Evolutionary conservation across 371 early-diverging fungal genomes (phyloP).

Genomic region (Cokeromyces recurvatus): DNA sequence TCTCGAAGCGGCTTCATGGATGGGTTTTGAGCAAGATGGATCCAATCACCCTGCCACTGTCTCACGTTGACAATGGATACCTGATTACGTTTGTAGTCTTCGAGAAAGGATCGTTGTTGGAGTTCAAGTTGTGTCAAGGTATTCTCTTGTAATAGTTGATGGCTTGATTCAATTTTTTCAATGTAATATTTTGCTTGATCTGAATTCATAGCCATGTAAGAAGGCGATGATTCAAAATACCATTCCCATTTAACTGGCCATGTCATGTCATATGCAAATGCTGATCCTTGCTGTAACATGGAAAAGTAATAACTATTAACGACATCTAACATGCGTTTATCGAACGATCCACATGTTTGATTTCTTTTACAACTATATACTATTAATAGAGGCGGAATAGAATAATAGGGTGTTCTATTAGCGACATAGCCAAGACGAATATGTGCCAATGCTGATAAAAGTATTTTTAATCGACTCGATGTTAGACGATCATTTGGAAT

Average conservation of each 20-base stretch:
- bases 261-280: slow-evolving; percentile 34
- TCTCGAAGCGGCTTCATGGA: slow-evolving; percentile 19
- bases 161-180: slow-evolving; percentile 7
- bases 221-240: slow-evolving; percentile 29
- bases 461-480: too few species aligned
- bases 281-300: slow-evolving; percentile 35
- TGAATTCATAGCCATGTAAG: slow-evolving; percentile 27
- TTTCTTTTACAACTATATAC: slow-evolving; percentile 20
- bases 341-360: slow-evolving; percentile 23
- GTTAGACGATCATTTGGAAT: too few species aligned
- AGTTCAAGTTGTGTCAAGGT: slow-evolving; percentile 1
- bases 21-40: slow-evolving; percentile 4
- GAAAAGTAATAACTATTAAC: slow-evolving; percentile 33
- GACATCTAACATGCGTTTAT: slow-evolving; percentile 26
- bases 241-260: slow-evolving; percentile 29
- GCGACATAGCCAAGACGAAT: slow-evolving; percentile 35
- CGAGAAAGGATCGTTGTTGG: slow-evolving; percentile 3
- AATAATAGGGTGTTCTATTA: slow-evolving; percentile 38
- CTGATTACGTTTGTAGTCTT: background rate
- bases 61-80: slow-evolving; percentile 7
- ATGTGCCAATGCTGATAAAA: slow-evolving; percentile 34
- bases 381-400: slow-evolving; percentile 37
- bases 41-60: slow-evolving; percentile 7
- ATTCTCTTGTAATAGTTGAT: background rate
- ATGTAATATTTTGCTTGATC: slow-evolving; percentile 29